phyloP scores from a whole-genome alignment of 1,284 basidiomycete species.

The Marasmius tenuissimus region DNA sequence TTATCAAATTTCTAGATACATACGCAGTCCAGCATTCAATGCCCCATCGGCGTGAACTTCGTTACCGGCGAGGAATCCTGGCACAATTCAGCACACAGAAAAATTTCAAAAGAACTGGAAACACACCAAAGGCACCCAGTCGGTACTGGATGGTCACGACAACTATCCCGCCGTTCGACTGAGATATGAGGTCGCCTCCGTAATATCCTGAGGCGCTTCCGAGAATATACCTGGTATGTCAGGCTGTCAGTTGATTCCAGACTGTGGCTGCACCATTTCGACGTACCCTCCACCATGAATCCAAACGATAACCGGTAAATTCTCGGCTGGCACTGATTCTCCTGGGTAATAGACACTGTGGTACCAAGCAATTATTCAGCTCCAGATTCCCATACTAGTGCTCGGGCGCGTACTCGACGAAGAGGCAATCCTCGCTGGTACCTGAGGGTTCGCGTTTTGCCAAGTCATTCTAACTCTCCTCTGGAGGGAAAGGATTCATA shows the following conservation, averaged over 20 bases:
- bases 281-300: constrained; percentile 24
- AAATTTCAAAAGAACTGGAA: neutral
- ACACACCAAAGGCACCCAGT: constrained; percentile 26
- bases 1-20: neutral
- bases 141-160: constrained; percentile 28
- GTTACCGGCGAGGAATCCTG: constrained; percentile 19
- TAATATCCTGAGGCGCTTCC: neutral
- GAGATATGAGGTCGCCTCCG: constrained; percentile 18
- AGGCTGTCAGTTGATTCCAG: neutral
- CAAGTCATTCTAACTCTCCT: neutral
- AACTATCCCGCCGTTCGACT: constrained; percentile 18
- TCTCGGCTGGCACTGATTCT: neutral
- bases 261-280: neutral
- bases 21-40: constrained; percentile 28
- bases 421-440: constrained; percentile 19
- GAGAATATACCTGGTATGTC: neutral
- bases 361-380: neutral
- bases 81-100: neutral
- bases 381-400: neutral
- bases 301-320: constrained; percentile 20
- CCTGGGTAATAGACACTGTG: constrained; percentile 14
- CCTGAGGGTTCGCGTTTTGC: neutral
- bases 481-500: constrained; percentile 21
- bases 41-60: constrained; percentile 24
- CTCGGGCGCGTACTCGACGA: constrained; percentile 16